These are phyloP conservation scores for Citrullus amarus DNA, from an alignment of 306 rosid genomes.

Conservation along the genomic window DNA sequence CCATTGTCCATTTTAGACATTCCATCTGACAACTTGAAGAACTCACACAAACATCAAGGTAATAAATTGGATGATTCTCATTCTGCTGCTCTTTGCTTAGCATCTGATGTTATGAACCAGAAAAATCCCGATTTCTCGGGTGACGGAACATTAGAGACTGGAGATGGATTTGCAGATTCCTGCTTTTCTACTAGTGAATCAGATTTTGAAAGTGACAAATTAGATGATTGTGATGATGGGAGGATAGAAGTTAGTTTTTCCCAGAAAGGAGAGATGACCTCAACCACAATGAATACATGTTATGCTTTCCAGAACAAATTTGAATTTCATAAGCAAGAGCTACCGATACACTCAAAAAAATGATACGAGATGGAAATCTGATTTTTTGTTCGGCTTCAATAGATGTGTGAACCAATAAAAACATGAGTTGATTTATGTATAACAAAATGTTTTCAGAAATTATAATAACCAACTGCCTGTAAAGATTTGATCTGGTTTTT, in stretches of 20 bases:
- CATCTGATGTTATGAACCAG: constrained; percentile 18
- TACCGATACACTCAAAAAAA: not conserved
- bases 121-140: constrained; percentile 22
- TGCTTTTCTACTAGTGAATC: constrained; percentile 22
- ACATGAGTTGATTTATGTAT: not conserved
- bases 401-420: not conserved
- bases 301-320: not conserved
- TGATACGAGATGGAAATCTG: not conserved
- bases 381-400: not conserved
- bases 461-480: not conserved
- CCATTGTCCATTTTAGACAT: constrained; percentile 44
- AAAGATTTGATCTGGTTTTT: not conserved
- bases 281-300: not conserved
- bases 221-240: constrained; percentile 14
- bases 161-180: constrained; percentile 25
- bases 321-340: not conserved
- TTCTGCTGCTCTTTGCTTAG: constrained; percentile 11
- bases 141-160: constrained; percentile 26
- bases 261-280: not conserved
- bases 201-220: constrained; percentile 35
- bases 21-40: constrained; percentile 21
- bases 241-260: not conserved
- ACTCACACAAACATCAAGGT: constrained; percentile 17
- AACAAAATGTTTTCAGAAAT: not conserved
- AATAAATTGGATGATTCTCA: constrained; percentile 15